Evolutionary conservation across 129 eudicot genomes (phyloP), one percentile per base, ranked within the genome.

Genomic region (Kitagawia praeruptora): DNA sequence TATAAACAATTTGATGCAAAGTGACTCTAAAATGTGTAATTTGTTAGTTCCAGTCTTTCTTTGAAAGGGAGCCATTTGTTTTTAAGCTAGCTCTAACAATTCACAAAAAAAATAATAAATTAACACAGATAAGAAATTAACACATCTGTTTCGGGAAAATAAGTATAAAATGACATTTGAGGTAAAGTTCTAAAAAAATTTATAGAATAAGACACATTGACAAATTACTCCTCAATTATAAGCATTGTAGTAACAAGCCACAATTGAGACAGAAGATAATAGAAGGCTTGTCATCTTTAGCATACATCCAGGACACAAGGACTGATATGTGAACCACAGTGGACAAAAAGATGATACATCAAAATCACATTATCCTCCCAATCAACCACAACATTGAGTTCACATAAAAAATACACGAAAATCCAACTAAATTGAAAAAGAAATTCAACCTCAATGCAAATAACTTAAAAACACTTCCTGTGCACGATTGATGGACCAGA

Each of bases 401-500:
- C 79, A 82, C 84, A 85, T 80, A 75, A 85, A 79, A 83, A 83
- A 75, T 80, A 87, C 85, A 87, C 81, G 75, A 85, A 87, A 89
- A 70, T 31, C 80, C 86, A 89, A 89, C 83, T 82, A 84, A 72
- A 25, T 74, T 41, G 76, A 67, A 81, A 34, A 70, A 48, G 78
- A 79, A 83, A 83, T 81, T 81, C 93, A 85, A 83, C 86, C 82
- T 79, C 85, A 73, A 81, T 77, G 75, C 82, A 77, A 83, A 58
- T 81, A 81, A 79, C 91, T 90, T 86, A 90, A 83, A 90, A 90
- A 84, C 95, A 90, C 88, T 90, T 90, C 87, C 95, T 90, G 90
- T 90, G 95, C 80, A 90, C 95, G 75, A 90, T 90, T 64, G 95
- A 87, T 69, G 95, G 90, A 53, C 95, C 95, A 67, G 95, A 90